These are phyloP conservation scores for Ambrosia artemisiifolia DNA, from an alignment of 129 eudicot genomes.

Conservation along the genomic window DNA sequence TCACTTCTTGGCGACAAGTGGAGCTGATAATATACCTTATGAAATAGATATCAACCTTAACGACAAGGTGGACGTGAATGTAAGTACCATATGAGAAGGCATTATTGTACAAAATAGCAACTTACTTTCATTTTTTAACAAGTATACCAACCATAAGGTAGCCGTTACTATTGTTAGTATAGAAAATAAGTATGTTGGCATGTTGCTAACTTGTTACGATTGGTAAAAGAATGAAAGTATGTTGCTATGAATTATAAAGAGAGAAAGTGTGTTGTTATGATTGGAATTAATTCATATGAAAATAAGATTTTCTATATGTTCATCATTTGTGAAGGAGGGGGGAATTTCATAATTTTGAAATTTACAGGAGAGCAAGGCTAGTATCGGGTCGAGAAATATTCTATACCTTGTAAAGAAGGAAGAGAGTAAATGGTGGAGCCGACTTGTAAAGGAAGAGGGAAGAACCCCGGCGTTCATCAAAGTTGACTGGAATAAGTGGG, in stretches of 20 bases:
- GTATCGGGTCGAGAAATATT: constrained; percentile 48
- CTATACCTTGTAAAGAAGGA: constrained; percentile 59
- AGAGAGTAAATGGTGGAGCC: constrained; percentile 82
- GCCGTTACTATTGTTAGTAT: background rate
- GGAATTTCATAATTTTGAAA: background rate
- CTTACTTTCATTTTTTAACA: background rate
- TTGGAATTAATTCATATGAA: background rate
- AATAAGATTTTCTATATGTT: background rate
- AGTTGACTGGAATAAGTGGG: constrained; percentile 90
- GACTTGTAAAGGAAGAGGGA: constrained; percentile 64
- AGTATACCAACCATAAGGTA: background rate
- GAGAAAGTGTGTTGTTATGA: background rate
- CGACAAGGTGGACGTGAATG: constrained; percentile 65
- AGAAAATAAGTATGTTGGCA: background rate
- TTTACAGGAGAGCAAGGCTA: constrained; percentile 72
- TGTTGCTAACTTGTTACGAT: background rate
- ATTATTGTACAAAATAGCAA: background rate
- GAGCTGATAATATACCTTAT: constrained; percentile 51
- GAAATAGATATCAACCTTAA: constrained; percentile 58
- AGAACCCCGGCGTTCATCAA: constrained; percentile 63
- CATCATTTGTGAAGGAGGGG: background rate
- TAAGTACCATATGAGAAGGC: constrained; percentile 33
- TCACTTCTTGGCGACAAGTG: constrained; percentile 50
- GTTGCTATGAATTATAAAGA: background rate
- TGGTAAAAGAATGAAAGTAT: background rate